Percentiles rank a stretch among this genome's conserved stretches.
Evolutionary conservation across 768 basidiomycete species (phyloP).

Genomic region (Pholiota molesta): DNA sequence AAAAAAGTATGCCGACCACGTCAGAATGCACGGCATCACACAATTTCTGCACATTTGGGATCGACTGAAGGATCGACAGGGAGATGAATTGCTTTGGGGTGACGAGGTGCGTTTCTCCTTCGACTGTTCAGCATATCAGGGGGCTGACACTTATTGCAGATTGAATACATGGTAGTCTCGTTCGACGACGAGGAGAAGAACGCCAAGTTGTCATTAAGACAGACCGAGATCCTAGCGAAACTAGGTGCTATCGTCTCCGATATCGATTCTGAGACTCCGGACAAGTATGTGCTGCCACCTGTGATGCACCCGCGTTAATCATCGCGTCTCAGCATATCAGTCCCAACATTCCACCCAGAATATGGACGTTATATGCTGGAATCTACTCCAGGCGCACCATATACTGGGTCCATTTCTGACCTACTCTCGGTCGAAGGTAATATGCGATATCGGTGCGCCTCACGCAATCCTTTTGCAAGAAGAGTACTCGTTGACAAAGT

Average conservation of each 20-base stretch:
- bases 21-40: conserved; percentile 88
- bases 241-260: conserved; percentile 69
- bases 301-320: not conserved
- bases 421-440: conserved; percentile 89
- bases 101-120: conserved; percentile 76
- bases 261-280: conserved; percentile 61
- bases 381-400: conserved; percentile 94
- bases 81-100: conserved; percentile 95
- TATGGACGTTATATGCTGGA: conserved; percentile 99
- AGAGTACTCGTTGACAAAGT: not conserved
- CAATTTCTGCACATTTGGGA: conserved; percentile 97
- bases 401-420: conserved; percentile 85
- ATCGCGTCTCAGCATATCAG: conserved; percentile 50
- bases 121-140: not conserved
- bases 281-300: conserved; percentile 48
- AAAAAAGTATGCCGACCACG: conserved; percentile 85
- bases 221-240: conserved; percentile 89
- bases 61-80: conserved; percentile 84
- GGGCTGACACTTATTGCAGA: conserved; percentile 35
- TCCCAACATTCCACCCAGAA: conserved; percentile 96
- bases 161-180: conserved; percentile 95
- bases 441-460: conserved; percentile 86
- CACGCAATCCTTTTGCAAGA: not conserved
- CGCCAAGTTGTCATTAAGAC: conserved; percentile 90
- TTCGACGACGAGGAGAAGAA: conserved; percentile 80